These are phyloP conservation scores for Penicillium sp. DNA, from an alignment of 2,329 filamentous ascomycete genomes.

Conservation along the genomic window DNA sequence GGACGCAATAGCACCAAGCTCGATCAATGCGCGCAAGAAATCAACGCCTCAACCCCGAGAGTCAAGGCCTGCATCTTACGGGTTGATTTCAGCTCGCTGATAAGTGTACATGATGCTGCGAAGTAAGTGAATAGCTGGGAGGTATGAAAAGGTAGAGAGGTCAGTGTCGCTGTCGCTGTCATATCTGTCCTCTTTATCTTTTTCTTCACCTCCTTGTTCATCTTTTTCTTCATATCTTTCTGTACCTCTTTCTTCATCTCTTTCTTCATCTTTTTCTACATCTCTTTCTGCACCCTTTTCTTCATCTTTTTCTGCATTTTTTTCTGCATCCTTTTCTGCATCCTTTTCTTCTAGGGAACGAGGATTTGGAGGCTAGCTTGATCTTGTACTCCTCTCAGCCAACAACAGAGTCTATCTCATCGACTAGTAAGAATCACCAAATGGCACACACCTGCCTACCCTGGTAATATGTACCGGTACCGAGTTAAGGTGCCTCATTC, in stretches of 20 bases:
- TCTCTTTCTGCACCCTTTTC: constrained; percentile 30
- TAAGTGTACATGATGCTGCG: constrained; percentile 33
- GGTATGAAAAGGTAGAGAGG: too few species aligned
- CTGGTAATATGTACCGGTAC: too few species aligned
- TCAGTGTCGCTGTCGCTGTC: constrained; percentile 24
- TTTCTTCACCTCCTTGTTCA: too few species aligned
- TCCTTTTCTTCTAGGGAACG: constrained; percentile 4
- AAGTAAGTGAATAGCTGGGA: constrained; percentile 27
- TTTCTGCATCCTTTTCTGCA: constrained; percentile 37
- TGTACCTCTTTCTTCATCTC: constrained; percentile 34
- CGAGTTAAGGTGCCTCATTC: not conserved
- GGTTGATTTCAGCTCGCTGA: constrained; percentile 36
- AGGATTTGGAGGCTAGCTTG: constrained; percentile 8
- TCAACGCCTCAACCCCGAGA: constrained; percentile 18
- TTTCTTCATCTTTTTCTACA: constrained; percentile 27
- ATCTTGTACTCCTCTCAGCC: constrained; percentile 14
- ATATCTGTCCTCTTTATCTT: too few species aligned
- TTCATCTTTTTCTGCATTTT: too few species aligned
- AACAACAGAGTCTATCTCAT: constrained; percentile 40
- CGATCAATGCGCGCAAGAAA: constrained; percentile 26
- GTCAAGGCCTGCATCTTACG: constrained; percentile 25
- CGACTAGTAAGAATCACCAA: not conserved
- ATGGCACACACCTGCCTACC: not conserved
- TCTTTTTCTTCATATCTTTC: too few species aligned
- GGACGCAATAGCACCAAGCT: constrained; percentile 38